Evolutionary conservation across 768 basidiomycete species (phyloP), one percentile per base, ranked within the genome.

Genomic region (Boletus pseudopeckii): DNA sequence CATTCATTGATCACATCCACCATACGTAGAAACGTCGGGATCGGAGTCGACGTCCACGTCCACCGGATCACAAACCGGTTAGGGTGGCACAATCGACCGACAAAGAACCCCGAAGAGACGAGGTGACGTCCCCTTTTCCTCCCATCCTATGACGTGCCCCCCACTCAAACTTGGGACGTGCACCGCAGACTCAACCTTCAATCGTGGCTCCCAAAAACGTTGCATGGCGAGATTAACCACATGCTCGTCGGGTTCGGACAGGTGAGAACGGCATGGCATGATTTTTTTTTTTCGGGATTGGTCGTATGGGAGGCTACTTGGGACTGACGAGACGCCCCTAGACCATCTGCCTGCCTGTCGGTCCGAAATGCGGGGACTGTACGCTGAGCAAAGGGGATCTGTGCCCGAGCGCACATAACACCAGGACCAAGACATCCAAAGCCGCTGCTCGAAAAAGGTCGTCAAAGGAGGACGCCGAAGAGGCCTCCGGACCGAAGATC

Each of bases 11-110:
- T 28, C 15, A 7, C 36, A n/a, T 28, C 15, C 20, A 48, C 45
- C 10, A 7, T 15, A 18, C 22, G 7, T 17, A 92, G 90, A 43
- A 92, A 93, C 61, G 76, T 80, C 24, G 96, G 96, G 1, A 96
- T 98, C 33, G 96, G 95, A 0, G 96, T 98, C 0, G 96, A 99
- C 61, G 89, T 92, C 0, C 96, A 99, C 68, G 94, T 98, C 7
- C 94, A 98, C 61, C 77, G 96, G 7, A 98, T 99, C 49, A 94
- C 94, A 26, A 95, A 98, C 61, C 77, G 93, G 15, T 71, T 99
- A 2, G 85, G 90, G 38, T 99, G 96, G 96, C 96, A 98, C 70
- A 81, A 83, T 55, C 83, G 80, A 3, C 83, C 83, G 7, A 95
- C 94, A 1, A 90, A 86, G 64, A 88, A 76, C 2, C 90, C 95